phyloP scores from a whole-genome alignment of 2,329 filamentous ascomycete genomes.

The Trematosphaeria pertusa region DNA sequence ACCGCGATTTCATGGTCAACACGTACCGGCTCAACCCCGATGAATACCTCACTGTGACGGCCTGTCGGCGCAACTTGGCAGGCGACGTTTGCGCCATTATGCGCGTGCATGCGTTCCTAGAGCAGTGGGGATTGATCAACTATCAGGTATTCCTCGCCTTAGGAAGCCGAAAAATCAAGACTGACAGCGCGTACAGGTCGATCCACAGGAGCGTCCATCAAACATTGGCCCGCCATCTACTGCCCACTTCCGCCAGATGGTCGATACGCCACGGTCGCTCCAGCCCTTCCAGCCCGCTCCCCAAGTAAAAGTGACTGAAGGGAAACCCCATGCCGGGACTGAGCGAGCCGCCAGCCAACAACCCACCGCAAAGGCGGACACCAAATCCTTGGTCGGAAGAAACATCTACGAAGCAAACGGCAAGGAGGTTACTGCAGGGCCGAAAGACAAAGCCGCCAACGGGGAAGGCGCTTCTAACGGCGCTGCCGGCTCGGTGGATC shows the following conservation, averaged over 20 bases:
- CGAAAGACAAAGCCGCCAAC: slow-evolving; percentile 64
- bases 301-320: slow-evolving; percentile 67
- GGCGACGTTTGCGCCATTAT: slow-evolving; percentile 99
- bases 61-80: slow-evolving; percentile 91
- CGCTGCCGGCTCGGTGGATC: slow-evolving; percentile 61
- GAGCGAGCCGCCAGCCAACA: slow-evolving; percentile 73
- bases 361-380: slow-evolving; percentile 74
- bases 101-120: slow-evolving; percentile 96
- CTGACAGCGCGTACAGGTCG: too few species aligned
- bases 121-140: slow-evolving; percentile 99
- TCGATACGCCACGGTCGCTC: slow-evolving; percentile 91
- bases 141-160: slow-evolving; percentile 98
- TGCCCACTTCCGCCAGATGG: slow-evolving; percentile 94
- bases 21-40: slow-evolving; percentile 95
- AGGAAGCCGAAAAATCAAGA: too few species aligned
- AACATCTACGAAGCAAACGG: slow-evolving; percentile 95
- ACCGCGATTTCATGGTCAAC: slow-evolving; percentile 99
- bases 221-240: slow-evolving; percentile 97
- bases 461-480: slow-evolving; percentile 76
- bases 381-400: slow-evolving; percentile 90
- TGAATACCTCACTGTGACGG: slow-evolving; percentile 96
- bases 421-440: slow-evolving; percentile 76
- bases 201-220: slow-evolving; percentile 92
- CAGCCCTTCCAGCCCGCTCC: slow-evolving; percentile 94
- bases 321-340: slow-evolving; percentile 70